Evolutionary conservation across 75 land plant genomes (phyloP).

Genomic region (Larix kaempferi): DNA sequence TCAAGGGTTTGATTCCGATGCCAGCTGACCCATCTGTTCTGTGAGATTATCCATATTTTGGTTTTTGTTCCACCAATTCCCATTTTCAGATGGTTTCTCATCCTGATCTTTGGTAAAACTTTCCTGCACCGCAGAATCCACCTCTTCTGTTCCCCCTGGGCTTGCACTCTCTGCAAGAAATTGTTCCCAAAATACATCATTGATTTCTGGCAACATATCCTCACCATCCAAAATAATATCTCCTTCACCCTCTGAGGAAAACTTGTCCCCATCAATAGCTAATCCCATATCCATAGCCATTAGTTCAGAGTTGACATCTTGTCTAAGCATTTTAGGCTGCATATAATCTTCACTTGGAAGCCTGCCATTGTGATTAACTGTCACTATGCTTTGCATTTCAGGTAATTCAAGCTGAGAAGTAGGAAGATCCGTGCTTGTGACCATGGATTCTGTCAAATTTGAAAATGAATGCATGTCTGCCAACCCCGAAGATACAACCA

Average conservation of each 20-base stretch:
- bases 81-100: constrained; percentile 11
- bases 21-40: constrained; percentile 47
- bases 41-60: constrained; percentile 40
- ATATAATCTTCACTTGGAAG: constrained; percentile 10
- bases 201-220: constrained; percentile 36
- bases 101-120: neutral
- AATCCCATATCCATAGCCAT: constrained; percentile 20
- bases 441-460: constrained; percentile 7
- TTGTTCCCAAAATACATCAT: constrained; percentile 75
- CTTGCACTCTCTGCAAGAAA: constrained; percentile 50
- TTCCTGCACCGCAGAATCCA: constrained; percentile 17
- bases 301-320: constrained; percentile 19
- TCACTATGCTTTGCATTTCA: constrained; percentile 14
- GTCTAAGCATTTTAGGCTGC: constrained; percentile 8
- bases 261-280: constrained; percentile 24
- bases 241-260: constrained; percentile 23
- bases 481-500: constrained; percentile 9
- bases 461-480: constrained; percentile 9
- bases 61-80: constrained; percentile 6
- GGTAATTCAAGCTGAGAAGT: constrained; percentile 16
- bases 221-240: constrained; percentile 25
- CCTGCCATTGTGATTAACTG: constrained; percentile 11
- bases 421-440: constrained; percentile 9
- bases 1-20: constrained; percentile 14
- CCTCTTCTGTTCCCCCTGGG: constrained; percentile 47